These are phyloP conservation scores for Aphanocladium album DNA, from an alignment of 2,329 filamentous ascomycete species.

Conservation along the genomic window DNA sequence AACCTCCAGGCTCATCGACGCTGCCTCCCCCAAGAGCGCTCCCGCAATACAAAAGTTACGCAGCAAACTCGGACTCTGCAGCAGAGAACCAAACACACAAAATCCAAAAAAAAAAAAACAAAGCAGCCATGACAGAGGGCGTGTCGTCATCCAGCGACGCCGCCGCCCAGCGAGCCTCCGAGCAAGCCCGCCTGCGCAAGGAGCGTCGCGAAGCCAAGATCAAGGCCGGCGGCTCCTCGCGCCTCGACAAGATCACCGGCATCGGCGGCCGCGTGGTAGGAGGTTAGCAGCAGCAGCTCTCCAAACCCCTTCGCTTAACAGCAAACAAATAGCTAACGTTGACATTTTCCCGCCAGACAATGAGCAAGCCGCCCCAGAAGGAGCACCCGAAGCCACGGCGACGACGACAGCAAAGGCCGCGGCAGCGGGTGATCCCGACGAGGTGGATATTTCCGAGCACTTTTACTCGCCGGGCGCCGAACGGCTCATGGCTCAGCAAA, in stretches of 20 bases:
- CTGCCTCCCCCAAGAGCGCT: too few species aligned
- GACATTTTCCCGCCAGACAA: not conserved
- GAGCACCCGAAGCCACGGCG: conserved; percentile 27
- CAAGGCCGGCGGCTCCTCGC: conserved; percentile 61
- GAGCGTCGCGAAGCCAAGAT: conserved; percentile 78
- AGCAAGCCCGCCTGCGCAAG: conserved; percentile 70
- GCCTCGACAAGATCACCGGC: conserved; percentile 71
- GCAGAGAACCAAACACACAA: not conserved
- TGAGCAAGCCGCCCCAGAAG: conserved; percentile 28
- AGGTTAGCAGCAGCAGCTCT: conserved; percentile 21
- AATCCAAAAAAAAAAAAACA: not conserved
- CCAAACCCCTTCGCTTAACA: not conserved
- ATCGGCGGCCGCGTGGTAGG: conserved; percentile 44
- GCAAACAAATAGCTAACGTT: not conserved
- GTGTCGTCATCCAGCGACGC: conserved; percentile 36
- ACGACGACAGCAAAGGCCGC: conserved; percentile 24
- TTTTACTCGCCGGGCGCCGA: conserved; percentile 53
- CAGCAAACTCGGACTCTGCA: too few species aligned
- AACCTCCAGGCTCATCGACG: not conserved
- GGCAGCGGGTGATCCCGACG: conserved; percentile 60
- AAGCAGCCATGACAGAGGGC: conserved; percentile 34
- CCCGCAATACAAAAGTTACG: too few species aligned
- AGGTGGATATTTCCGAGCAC: conserved; percentile 75
- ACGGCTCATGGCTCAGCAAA: conserved; percentile 4
- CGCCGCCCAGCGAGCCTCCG: conserved; percentile 48